phyloP scores from a whole-genome alignment of 371 early-diverging fungal species.

The Fennellomyces sp. region DNA sequence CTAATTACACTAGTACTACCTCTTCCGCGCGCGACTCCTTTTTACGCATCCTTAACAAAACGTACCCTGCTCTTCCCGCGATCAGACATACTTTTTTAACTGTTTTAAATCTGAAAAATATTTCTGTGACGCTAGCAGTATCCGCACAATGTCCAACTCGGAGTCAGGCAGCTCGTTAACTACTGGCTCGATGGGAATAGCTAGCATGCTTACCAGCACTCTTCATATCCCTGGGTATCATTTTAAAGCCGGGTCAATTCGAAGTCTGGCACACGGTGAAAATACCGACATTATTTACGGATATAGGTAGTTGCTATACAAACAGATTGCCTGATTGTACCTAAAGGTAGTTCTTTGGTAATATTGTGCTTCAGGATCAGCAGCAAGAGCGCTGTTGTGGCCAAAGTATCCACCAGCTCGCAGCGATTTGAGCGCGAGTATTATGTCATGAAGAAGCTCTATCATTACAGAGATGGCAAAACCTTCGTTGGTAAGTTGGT shows the following conservation, averaged over 20 bases:
- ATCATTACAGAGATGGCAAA: slow-evolving; percentile 18
- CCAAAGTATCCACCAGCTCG: slow-evolving; percentile 37
- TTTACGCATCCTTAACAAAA: too few relatives aligned
- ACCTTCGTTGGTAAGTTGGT: neutral
- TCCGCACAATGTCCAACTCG: neutral
- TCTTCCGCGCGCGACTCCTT: too few relatives aligned
- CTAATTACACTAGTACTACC: too few relatives aligned
- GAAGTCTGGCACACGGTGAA: slow-evolving; percentile 39
- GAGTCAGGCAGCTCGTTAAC: neutral
- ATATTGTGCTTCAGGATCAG: neutral
- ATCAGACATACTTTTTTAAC: too few relatives aligned
- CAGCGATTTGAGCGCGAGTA: slow-evolving; percentile 41
- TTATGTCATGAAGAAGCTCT: slow-evolving; percentile 39
- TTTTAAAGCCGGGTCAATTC: slow-evolving; percentile 34
- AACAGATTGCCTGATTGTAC: too few relatives aligned
- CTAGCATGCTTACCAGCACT: neutral
- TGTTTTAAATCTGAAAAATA: too few relatives aligned
- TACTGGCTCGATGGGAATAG: neutral
- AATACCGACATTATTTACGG: slow-evolving; percentile 41
- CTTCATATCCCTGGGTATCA: slow-evolving; percentile 42
- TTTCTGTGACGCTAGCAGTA: neutral
- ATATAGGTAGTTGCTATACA: too few relatives aligned
- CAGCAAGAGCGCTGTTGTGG: slow-evolving; percentile 30
- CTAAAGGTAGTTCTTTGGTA: too few relatives aligned
- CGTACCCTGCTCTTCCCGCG: too few relatives aligned